Base-by-base conservation (phyloP, 2,329 filamentous ascomycete genomes). In the Sphaerostilbella broomeana region DNA sequence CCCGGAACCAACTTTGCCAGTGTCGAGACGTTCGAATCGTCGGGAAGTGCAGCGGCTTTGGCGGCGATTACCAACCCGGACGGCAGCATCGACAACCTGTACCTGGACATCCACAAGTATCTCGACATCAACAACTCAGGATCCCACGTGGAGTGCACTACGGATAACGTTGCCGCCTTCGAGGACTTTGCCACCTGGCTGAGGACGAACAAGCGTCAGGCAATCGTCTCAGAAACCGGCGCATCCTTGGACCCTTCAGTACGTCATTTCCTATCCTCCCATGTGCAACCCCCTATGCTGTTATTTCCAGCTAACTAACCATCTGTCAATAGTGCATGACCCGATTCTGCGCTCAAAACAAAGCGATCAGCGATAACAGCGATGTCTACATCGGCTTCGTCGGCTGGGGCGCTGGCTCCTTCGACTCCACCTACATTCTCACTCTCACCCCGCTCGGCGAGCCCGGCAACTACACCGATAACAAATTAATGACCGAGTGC, bases 61-160 rank as follows among this genome's bases (percentile, higher is more conserved):
- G 52, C 65, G 13, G 64, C 56, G 3, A 66, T 83, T 20, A 74
- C 61, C 33, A 81, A 83, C 51, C 73, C 70, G 0, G 76, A 81
- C 47, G 74, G 74, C 2, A 63, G 60, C n/a, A 75, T 64, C 2
- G 67, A 70, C 37, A 69, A 69, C 36, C 58, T 83, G n/a, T 58
- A 77, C 9, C 63, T 79, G 20, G 76, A 79, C 46, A 61, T 80
- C 9, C 76, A 80, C 58, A 72, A 78, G 54, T 80, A 79, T 51
- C 66, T 80, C 4, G 75, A 79, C 48, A 62, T 58, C 15, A 71
- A 78, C 58, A 71, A 73, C 58, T 72, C 68, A 6, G 77, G 76
- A 25, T 72, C 68, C 1, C 58, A 71, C 45, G 47, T 57, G 4
- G 60, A 69, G 38, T 80, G 76, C 55, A 68, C 68, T 2, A 73